Conservation (phyloP, 2,329 filamentous ascomycete genomes). For the Microsporum audouinii region DNA sequence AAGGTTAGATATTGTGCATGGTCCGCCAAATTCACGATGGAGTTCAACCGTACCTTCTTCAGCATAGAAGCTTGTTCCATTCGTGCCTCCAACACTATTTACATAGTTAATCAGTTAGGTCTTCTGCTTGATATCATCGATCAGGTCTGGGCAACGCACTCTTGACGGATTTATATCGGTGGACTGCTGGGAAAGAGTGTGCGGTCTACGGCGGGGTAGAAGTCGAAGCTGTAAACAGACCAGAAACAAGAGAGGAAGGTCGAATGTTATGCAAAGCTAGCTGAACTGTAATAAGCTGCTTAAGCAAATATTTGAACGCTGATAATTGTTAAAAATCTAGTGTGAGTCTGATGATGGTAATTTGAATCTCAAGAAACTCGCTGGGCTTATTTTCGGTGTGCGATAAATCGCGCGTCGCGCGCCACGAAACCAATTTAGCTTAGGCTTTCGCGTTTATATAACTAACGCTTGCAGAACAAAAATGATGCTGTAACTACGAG, state of each 20-base stretch:
- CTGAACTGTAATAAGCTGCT: neutral
- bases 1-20: slow-evolving; percentile 7
- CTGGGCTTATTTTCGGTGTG: neutral
- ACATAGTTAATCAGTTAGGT: neutral
- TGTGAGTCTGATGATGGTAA: neutral
- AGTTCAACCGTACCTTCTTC: slow-evolving; percentile 61
- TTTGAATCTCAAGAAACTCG: neutral
- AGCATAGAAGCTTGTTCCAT: slow-evolving; percentile 86
- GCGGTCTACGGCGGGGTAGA: neutral
- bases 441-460: neutral
- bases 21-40: too few species aligned
- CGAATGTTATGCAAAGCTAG: neutral
- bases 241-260: neutral
- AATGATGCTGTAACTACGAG: neutral
- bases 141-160: neutral
- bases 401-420: neutral
- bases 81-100: slow-evolving; percentile 83
- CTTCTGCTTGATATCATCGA: neutral
- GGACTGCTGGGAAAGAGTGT: neutral
- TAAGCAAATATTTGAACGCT: neutral
- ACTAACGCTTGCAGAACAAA: neutral
- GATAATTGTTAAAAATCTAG: neutral
- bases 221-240: neutral
- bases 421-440: slow-evolving; percentile 3
- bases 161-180: neutral